Evolutionary conservation across 23 red algal species (phyloP).

Genomic region (Cyanidiococcus yangmingshanensis): DNA sequence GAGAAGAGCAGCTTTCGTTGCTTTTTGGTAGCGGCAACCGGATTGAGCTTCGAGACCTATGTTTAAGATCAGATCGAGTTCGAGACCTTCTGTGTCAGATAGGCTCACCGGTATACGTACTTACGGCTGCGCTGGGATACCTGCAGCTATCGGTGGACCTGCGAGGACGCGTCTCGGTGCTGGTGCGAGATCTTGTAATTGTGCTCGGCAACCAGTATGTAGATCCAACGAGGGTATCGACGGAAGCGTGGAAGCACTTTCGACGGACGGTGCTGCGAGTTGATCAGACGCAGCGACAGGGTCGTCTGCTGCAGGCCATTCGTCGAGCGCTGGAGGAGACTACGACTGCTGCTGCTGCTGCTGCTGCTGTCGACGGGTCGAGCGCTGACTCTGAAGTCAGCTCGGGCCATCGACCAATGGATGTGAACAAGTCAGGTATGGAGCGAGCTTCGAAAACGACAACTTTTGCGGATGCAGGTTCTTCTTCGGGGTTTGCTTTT

Average conservation of each 20-base stretch:
- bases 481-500: background rate
- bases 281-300: background rate
- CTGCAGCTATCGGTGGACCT: background rate
- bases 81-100: background rate
- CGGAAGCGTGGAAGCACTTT: background rate
- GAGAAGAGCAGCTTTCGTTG: background rate
- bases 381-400: no score
- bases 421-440: background rate
- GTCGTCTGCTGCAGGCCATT: background rate
- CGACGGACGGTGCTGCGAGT: background rate
- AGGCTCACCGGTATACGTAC: background rate
- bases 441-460: background rate
- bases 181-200: background rate
- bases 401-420: background rate
- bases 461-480: background rate
- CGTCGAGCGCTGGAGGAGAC: background rate
- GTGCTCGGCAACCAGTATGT: background rate
- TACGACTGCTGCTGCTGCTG: background rate
- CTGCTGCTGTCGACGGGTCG: background rate
- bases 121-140: background rate
- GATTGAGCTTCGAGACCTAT: background rate
- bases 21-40: background rate
- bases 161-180: background rate
- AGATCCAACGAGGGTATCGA: background rate
- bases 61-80: background rate